Evolutionary conservation across 2,329 filamentous ascomycete genomes (phyloP).

Genomic region (Torrubiella hemipterigena): DNA sequence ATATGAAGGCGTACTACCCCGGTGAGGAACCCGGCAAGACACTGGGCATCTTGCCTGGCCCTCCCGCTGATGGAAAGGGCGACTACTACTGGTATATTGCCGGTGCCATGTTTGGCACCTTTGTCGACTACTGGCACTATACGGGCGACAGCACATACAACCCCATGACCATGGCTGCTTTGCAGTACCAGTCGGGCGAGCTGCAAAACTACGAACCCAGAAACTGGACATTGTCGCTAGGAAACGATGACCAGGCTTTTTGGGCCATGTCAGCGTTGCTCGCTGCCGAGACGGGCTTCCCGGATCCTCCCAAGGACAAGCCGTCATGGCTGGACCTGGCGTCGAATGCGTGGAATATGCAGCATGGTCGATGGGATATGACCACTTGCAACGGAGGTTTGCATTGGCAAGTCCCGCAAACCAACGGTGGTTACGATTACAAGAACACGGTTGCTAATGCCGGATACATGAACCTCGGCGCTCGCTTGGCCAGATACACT

Average conservation of each 20-base stretch:
- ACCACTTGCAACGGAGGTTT: conserved; percentile 47
- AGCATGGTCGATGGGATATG: conserved; percentile 39
- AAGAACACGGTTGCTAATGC: conserved; percentile 43
- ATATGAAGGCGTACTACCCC: conserved; percentile 37
- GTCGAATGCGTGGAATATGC: conserved; percentile 44
- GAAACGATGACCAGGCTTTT: conserved; percentile 50
- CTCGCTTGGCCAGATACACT: conserved; percentile 51
- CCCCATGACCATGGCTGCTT: conserved; percentile 27
- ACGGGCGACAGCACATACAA: conserved; percentile 40
- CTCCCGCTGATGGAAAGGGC: conserved; percentile 23
- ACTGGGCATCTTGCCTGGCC: conserved; percentile 45
- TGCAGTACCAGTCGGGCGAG: conserved; percentile 33
- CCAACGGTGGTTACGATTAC: conserved; percentile 56
- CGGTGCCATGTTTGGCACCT: conserved; percentile 17
- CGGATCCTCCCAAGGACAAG: conserved; percentile 25
- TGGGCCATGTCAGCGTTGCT: conserved; percentile 46
- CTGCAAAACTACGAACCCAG: conserved; percentile 36
- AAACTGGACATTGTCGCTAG: conserved; percentile 29
- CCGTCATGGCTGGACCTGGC: conserved; percentile 42
- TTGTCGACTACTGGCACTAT: conserved; percentile 27
- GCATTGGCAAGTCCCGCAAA: conserved; percentile 54
- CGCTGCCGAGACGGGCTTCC: conserved; percentile 42
- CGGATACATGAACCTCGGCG: conserved; percentile 36
- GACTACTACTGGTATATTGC: conserved; percentile 24
- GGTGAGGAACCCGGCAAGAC: conserved; percentile 38